Conservation (phyloP, 352 stramenopile genomes). For the Pythium myriotylum region DNA sequence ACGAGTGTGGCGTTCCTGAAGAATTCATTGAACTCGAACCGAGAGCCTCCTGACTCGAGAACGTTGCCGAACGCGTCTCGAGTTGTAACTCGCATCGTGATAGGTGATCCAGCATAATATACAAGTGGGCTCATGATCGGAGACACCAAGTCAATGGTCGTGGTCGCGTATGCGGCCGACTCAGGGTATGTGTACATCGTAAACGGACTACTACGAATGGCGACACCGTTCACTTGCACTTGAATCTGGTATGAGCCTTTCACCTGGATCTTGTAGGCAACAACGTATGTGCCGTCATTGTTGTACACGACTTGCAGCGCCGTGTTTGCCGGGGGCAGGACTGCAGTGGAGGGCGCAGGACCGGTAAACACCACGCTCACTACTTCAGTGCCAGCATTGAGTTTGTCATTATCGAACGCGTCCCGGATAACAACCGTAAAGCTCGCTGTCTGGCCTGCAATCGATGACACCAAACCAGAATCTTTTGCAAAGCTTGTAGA, state of each 20-base stretch:
- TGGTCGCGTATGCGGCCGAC: slow-evolving; percentile 40
- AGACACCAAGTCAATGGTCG: slow-evolving; percentile 51
- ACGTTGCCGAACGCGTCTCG: slow-evolving; percentile 52
- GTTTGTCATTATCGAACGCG: slow-evolving; percentile 60
- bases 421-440: slow-evolving; percentile 64
- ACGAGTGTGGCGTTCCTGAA: slow-evolving; percentile 36
- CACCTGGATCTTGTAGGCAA: slow-evolving; percentile 42
- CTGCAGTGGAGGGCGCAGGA: slow-evolving; percentile 27
- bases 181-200: slow-evolving; percentile 59
- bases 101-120: slow-evolving; percentile 40
- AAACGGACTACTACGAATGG: slow-evolving; percentile 53
- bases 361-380: slow-evolving; percentile 43
- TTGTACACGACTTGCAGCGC: slow-evolving; percentile 35
- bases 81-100: slow-evolving; percentile 44
- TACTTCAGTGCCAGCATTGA: slow-evolving; percentile 53
- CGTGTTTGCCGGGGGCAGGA: slow-evolving; percentile 21
- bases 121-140: slow-evolving; percentile 29
- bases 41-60: slow-evolving; percentile 52
- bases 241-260: slow-evolving; percentile 55
- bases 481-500: slow-evolving; percentile 45
- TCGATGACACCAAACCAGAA: slow-evolving; percentile 46
- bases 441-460: slow-evolving; percentile 47
- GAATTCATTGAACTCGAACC: slow-evolving; percentile 36
- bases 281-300: slow-evolving; percentile 38
- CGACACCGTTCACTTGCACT: slow-evolving; percentile 45